phyloP scores from a whole-genome alignment of 768 basidiomycete species.

The Kwoniella botswanensis region DNA sequence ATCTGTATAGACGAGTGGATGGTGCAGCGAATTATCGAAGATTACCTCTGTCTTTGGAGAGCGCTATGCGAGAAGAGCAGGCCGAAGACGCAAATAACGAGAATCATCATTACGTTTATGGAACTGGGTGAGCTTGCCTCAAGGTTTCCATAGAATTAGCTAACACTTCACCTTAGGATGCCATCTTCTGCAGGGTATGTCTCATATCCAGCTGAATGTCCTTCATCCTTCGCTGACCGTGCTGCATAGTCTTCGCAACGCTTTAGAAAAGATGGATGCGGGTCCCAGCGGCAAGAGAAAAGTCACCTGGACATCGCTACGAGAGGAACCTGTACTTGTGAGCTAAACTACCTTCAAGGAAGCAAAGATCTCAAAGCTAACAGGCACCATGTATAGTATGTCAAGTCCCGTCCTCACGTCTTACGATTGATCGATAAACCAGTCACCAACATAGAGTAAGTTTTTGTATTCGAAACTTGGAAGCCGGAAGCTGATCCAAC shows the following conservation, averaged over 20 bases:
- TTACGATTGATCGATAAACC: slow-evolving; percentile 84
- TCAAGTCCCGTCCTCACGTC: slow-evolving; percentile 73
- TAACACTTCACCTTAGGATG: slow-evolving; percentile 69
- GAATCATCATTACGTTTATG: slow-evolving; percentile 61
- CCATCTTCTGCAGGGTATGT: slow-evolving; percentile 84
- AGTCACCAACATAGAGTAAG: slow-evolving; percentile 91
- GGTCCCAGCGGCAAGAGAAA: slow-evolving; percentile 73
- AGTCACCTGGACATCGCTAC: slow-evolving; percentile 92
- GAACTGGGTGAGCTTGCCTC: slow-evolving; percentile 58
- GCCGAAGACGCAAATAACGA: slow-evolving; percentile 38
- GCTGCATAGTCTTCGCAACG: slow-evolving; percentile 70
- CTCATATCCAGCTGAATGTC: slow-evolving; percentile 10
- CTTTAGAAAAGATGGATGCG: slow-evolving; percentile 78
- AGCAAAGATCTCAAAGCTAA: slow-evolving; percentile 13
- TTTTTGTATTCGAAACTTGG: slow-evolving; percentile 5
- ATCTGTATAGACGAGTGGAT: slow-evolving; percentile 68
- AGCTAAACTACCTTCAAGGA: slow-evolving; percentile 5
- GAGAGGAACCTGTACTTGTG: slow-evolving; percentile 90
- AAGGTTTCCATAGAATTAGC: not conserved
- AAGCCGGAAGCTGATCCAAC: not conserved
- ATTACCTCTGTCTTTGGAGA: slow-evolving; percentile 65
- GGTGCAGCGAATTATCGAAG: slow-evolving; percentile 93
- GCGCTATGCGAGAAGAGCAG: slow-evolving; percentile 33
- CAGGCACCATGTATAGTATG: slow-evolving; percentile 28
- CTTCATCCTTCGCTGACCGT: slow-evolving; percentile 3